Conservation (phyloP, 164 flowering plant species). For the Vitis labrusca region DNA sequence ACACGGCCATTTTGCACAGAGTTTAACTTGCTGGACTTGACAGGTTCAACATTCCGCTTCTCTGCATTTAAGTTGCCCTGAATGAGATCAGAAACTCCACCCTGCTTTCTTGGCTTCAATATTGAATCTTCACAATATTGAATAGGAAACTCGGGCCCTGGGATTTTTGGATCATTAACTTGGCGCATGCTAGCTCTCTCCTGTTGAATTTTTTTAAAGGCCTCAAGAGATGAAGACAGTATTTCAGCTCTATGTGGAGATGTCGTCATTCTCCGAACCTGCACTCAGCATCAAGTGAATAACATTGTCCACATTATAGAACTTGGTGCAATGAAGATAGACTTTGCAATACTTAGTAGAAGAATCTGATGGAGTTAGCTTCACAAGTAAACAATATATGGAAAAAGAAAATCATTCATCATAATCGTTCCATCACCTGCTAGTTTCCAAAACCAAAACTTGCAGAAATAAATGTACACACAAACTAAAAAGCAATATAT, state of each 20-base stretch:
- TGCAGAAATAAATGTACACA: background rate
- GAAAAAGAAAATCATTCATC: background rate
- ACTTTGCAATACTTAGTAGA: background rate
- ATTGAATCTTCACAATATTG: constrained; percentile 27
- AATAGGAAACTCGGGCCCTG: constrained; percentile 21
- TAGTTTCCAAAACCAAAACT: background rate
- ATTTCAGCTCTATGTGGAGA: constrained; percentile 94
- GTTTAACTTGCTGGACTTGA: constrained; percentile 34
- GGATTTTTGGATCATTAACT: constrained; percentile 21
- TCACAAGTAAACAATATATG: background rate
- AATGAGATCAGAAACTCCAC: constrained; percentile 28
- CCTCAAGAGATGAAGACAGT: constrained; percentile 89
- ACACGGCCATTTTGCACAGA: constrained; percentile 19
- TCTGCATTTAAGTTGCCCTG: constrained; percentile 32
- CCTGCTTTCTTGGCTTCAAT: constrained; percentile 43
- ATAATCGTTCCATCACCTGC: background rate
- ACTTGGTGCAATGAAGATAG: constrained; percentile 1
- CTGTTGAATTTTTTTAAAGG: constrained; percentile 86
- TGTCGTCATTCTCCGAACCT: constrained; percentile 96
- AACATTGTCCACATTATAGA: constrained; percentile 11
- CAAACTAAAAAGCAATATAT: background rate
- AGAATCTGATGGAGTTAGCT: background rate
- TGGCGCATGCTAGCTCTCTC: constrained; percentile 53
- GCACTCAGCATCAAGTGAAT: constrained; percentile 21
- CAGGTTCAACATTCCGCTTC: constrained; percentile 39